These are phyloP conservation scores for Anastatica hierochuntica DNA, from an alignment of 345 rosid genomes.

Conservation along the genomic window DNA sequence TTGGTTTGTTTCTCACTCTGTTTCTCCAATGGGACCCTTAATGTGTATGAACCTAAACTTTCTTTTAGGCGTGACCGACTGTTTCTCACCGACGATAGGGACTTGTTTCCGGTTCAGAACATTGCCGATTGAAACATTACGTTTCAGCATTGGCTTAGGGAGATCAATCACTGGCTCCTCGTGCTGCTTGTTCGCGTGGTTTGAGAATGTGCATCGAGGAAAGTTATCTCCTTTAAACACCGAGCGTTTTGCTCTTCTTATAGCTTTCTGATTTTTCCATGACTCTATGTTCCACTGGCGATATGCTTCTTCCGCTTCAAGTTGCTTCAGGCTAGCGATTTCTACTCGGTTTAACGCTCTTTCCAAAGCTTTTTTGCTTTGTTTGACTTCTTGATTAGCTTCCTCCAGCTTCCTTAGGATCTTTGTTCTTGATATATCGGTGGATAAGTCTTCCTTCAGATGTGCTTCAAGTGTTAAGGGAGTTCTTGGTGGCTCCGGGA, in stretches of 20 bases:
- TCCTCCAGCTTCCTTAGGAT: slow-evolving; percentile 65
- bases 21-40: slow-evolving; percentile 60
- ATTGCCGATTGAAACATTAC: slow-evolving; percentile 87
- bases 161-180: slow-evolving; percentile 24
- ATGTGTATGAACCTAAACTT: slow-evolving; percentile 86
- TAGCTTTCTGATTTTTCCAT: too few relatives aligned
- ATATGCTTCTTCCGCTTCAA: slow-evolving; percentile 68
- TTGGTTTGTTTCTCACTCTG: slow-evolving; percentile 57
- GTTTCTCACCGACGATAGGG: slow-evolving; percentile 40
- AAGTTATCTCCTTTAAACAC: slow-evolving; percentile 28
- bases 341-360: slow-evolving; percentile 64
- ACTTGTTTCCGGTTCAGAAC: slow-evolving; percentile 79
- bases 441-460: neutral
- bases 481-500: slow-evolving; percentile 55
- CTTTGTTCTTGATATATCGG: slow-evolving; percentile 28
- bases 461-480: slow-evolving; percentile 34
- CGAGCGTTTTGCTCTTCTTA: too few relatives aligned
- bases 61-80: slow-evolving; percentile 47
- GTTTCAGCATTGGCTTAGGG: slow-evolving; percentile 46
- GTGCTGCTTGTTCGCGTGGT: slow-evolving; percentile 25
- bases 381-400: slow-evolving; percentile 68
- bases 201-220: slow-evolving; percentile 38
- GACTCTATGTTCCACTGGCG: slow-evolving; percentile 47
- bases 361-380: slow-evolving; percentile 61
- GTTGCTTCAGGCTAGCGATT: slow-evolving; percentile 61